phyloP scores from a whole-genome alignment of 306 rosid genomes.

The Pachyrhizus erosus region DNA sequence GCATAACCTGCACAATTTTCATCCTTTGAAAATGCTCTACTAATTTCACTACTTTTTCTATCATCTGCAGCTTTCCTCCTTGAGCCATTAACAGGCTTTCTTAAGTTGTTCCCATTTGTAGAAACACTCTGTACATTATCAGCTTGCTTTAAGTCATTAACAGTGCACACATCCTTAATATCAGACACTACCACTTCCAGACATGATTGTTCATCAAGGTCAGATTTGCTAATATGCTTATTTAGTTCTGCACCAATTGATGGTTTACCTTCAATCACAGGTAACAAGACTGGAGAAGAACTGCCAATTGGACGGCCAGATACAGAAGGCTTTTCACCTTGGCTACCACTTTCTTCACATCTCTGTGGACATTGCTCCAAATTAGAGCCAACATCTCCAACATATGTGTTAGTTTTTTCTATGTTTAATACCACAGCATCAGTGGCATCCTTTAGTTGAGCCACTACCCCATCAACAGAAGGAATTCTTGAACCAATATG shows the following conservation, averaged over 20 bases:
- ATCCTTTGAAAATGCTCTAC: constrained; percentile 48
- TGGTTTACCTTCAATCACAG: constrained; percentile 50
- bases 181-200: constrained; percentile 28
- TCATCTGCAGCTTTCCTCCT: constrained; percentile 52
- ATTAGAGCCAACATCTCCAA: constrained; percentile 57
- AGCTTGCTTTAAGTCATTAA: constrained; percentile 45
- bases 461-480: constrained; percentile 56
- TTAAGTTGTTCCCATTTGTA: constrained; percentile 54
- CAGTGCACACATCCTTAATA: constrained; percentile 41
- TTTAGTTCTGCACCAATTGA: constrained; percentile 46
- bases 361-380: constrained; percentile 65
- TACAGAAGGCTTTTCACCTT: constrained; percentile 52
- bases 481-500: constrained; percentile 57
- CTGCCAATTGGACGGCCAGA: constrained; percentile 50
- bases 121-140: constrained; percentile 47
- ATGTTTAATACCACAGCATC: constrained; percentile 48
- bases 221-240: constrained; percentile 48
- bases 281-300: constrained; percentile 50
- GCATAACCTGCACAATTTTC: constrained; percentile 42
- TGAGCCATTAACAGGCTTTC: constrained; percentile 53
- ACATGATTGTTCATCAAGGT: constrained; percentile 16
- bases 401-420: constrained; percentile 47
- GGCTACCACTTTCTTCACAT: constrained; percentile 57
- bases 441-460: constrained; percentile 52
- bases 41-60: constrained; percentile 44